Evolutionary conservation across 202 grass and related monocot species (phyloP), one percentile per base, ranked within the genome.

Genomic region (Alloteropsis angusta): DNA sequence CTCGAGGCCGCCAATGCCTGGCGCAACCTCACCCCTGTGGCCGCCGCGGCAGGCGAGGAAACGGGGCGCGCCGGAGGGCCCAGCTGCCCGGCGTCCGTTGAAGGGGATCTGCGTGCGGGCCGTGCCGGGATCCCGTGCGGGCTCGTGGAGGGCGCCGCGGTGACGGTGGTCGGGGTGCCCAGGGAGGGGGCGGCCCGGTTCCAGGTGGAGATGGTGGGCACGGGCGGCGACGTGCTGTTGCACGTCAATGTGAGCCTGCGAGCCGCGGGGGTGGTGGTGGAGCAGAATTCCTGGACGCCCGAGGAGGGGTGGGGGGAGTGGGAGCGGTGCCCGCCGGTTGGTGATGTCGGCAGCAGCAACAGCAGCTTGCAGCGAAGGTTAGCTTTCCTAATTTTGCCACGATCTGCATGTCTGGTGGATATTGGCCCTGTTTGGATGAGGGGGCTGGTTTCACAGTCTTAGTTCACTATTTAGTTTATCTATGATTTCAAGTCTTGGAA

Each of bases 241-340:
- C 84, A 77, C 69, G 88, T 83, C 90, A 97, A 93, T 86, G 86
- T 90, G 7, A 97, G 82, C 85, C 69, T 93, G 36, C 79, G 66
- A 54, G 67, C 52, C 45, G 81, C 90, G 25, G 85, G 72, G n/a
- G 67, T 83, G 45, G 58, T 87, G 60, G 77, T 93, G 45, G 85
- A 84, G 70, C 90, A 97, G 82, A 97, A 71, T 61, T 91, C 81
- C 23, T 88, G 90, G 90, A 91, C 88, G 9, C 63, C 48, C 4
- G 42, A 66, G 55, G 82, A 57, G n/a, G 86, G 86, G 4, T 97
- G 86, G 93, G 86, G 88, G 0, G 37, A 82, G 49, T 82, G 80
- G 79, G 93, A 97, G 78, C 66, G 66, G 5, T 97, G 93, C 71
- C 93, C 90, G 1, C 67, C 47, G 39, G 57, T 65, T 69, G 74